Evolutionary conservation across 1,284 basidiomycete species (phyloP).

Genomic region (Anthracocystis setariae): DNA sequence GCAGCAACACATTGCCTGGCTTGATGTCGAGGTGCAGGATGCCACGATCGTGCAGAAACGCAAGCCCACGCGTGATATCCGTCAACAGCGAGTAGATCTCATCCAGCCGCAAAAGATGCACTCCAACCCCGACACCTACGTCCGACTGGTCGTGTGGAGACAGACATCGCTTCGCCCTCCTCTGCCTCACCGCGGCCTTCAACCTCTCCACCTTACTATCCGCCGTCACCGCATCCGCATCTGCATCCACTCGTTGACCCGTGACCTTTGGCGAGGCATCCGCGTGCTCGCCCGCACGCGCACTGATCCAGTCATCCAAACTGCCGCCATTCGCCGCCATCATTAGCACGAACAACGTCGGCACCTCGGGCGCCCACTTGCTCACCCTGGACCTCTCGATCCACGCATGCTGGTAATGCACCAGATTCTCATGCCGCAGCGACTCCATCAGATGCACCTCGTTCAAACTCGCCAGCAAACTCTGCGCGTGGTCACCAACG

Average conservation of each 20-base stretch:
- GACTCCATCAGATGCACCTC: constrained; percentile 83
- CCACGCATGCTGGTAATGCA: constrained; percentile 95
- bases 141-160: background rate
- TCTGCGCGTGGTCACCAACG: constrained; percentile 74
- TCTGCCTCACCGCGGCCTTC: constrained; percentile 48
- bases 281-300: constrained; percentile 34
- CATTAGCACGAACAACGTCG: constrained; percentile 65
- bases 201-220: constrained; percentile 41
- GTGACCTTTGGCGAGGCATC: background rate
- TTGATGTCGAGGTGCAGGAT: constrained; percentile 89
- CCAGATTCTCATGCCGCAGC: constrained; percentile 89
- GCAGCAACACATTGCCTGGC: constrained; percentile 89
- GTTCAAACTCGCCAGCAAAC: constrained; percentile 51
- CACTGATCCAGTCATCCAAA: constrained; percentile 61
- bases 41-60: constrained; percentile 61
- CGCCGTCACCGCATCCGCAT: background rate
- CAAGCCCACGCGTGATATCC: constrained; percentile 60
- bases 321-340: constrained; percentile 66
- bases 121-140: constrained; percentile 9
- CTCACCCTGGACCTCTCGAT: constrained; percentile 73
- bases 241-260: background rate
- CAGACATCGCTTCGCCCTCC: constrained; percentile 4
- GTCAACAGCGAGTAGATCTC: constrained; percentile 58
- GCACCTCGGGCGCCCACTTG: constrained; percentile 57
- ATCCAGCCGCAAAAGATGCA: constrained; percentile 61